A percentile compares a stretch with the other conserved stretches of the same genome.
These are phyloP conservation scores for Colletotrichum ledebouriae DNA, from an alignment of 2,329 filamentous ascomycete species.

Conservation along the genomic window DNA sequence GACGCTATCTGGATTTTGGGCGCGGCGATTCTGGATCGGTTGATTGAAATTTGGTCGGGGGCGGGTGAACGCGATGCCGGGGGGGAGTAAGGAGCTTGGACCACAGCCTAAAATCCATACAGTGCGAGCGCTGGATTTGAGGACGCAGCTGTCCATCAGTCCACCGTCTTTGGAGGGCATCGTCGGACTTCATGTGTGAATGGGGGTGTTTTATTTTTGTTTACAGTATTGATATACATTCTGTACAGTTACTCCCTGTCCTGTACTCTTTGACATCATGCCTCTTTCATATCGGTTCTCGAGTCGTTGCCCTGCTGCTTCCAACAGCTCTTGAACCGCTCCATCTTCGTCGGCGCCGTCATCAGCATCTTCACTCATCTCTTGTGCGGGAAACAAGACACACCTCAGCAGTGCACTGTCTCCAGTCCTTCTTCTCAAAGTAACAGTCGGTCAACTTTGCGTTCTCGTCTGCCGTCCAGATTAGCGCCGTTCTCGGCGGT, in stretches of 20 bases:
- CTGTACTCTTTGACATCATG: constrained; percentile 45
- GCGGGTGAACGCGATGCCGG: constrained; percentile 33
- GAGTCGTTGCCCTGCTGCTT: constrained; percentile 89
- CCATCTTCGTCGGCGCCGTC: constrained; percentile 74
- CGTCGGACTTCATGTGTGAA: neutral
- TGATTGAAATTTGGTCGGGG: constrained; percentile 35
- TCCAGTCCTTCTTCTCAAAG: constrained; percentile 96
- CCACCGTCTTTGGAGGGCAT: neutral
- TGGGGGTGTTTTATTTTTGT: neutral
- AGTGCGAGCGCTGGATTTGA: constrained; percentile 8
- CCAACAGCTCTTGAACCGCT: constrained; percentile 91
- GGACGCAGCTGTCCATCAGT: constrained; percentile 7
- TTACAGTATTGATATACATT: neutral
- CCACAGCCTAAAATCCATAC: constrained; percentile 13
- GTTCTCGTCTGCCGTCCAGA: constrained; percentile 78
- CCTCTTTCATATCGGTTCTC: constrained; percentile 83
- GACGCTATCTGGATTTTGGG: constrained; percentile 25
- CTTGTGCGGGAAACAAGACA: constrained; percentile 53
- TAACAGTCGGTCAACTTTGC: constrained; percentile 94
- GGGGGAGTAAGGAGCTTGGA: constrained; percentile 28
- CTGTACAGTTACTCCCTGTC: neutral
- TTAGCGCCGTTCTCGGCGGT: constrained; percentile 17
- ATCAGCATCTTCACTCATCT: constrained; percentile 6
- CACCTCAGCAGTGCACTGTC: constrained; percentile 89
- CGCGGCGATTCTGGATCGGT: constrained; percentile 6